phyloP scores from a whole-genome alignment of 164 flowering plant genomes.

The Chimonanthus praecox region DNA sequence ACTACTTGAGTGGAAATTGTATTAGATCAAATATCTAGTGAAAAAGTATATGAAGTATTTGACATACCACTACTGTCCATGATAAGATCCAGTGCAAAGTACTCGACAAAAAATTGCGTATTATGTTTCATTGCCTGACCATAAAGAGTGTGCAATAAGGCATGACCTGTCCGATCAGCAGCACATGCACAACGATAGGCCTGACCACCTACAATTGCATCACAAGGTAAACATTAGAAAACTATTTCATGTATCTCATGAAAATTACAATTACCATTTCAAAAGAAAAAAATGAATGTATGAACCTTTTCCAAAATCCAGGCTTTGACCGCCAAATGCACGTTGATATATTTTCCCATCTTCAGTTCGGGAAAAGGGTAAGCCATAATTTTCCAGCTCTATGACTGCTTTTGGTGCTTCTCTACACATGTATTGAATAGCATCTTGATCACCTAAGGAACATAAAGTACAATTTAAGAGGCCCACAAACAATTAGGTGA shows the following conservation, averaged over 20 bases:
- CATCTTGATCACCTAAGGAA: slow-evolving; percentile 89
- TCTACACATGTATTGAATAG: slow-evolving; percentile 97
- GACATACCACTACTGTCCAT: slow-evolving; percentile 81
- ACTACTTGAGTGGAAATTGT: not conserved
- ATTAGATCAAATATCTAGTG: not conserved
- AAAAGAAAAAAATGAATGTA: not conserved
- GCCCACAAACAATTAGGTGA: not conserved
- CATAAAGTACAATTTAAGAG: not conserved
- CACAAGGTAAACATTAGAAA: slow-evolving; percentile 8
- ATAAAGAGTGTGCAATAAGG: slow-evolving; percentile 87
- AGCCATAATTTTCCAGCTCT: slow-evolving; percentile 95
- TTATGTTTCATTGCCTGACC: slow-evolving; percentile 99
- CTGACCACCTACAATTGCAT: slow-evolving; percentile 75
- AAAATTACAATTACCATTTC: not conserved
- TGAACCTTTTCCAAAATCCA: slow-evolving; percentile 92
- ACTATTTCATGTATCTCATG: not conserved
- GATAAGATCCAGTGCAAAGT: slow-evolving; percentile 88
- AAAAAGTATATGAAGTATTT: not conserved
- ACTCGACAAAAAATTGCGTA: slow-evolving; percentile 95
- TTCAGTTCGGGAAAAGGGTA: slow-evolving; percentile 97
- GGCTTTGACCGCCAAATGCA: slow-evolving; percentile 99
- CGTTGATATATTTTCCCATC: slow-evolving; percentile 97
- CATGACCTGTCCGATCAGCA: slow-evolving; percentile 99
- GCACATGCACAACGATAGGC: slow-evolving; percentile 99
- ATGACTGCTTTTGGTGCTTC: slow-evolving; percentile 99